phyloP scores from a whole-genome alignment of 129 eudicot genomes.

The Daucus carota region DH1_v3.0 NC_030386.2:37344001-37344500 shows the following conservation, averaged over 20 bases:
- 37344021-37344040: not conserved
- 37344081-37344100: not conserved
- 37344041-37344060: not conserved
- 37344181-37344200: constrained; percentile 40
- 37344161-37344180: not conserved
- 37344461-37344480: not conserved
- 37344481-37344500: not conserved
- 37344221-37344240: constrained; percentile 72
- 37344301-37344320: not conserved
- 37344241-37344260: constrained; percentile 66
- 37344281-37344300: not conserved
- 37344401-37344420: constrained; percentile 80
- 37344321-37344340: not conserved
- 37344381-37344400: constrained; percentile 57
- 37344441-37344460: not conserved
- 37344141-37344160: not conserved
- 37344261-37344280: constrained; percentile 80
- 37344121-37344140: not conserved
- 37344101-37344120: not conserved
- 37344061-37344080: not conserved
- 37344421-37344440: constrained; percentile 81
- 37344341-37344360: constrained; percentile 28
- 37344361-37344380: constrained; percentile 83
- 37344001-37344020: not conserved
- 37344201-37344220: constrained; percentile 72